Evolutionary conservation across 2,329 filamentous ascomycete species (phyloP), one percentile per base, ranked within the genome.

Genomic region (Sclerotinia glacialis): DNA sequence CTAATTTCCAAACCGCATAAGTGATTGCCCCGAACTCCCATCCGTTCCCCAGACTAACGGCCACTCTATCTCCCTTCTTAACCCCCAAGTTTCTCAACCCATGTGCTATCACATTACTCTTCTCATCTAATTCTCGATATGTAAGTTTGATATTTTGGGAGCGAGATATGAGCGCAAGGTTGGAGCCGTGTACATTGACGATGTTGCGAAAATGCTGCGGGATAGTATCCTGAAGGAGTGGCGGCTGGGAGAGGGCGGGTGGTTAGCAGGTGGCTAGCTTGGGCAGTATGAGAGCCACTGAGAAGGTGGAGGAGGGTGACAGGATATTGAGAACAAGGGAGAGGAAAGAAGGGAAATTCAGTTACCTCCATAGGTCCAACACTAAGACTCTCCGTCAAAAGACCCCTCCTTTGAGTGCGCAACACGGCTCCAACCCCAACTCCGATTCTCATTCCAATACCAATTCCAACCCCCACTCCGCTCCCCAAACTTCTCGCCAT

Each of bases 1-100:
- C 95, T 12, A 98, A 84, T 78, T 98, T 98, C 81, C 94, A 97
- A 65, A 95, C 78, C 0, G 93, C 93, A 78, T 98, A 98, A 7
- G 90, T 94, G 78, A 95, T 83, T 60, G 89, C 88, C 3, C 91
- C 92, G 76, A 92, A 94, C 77, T 97, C 93, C 72, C 89, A 81
- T 52, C 87, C 89, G 78, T 97, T 98, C 21, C 94, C 94, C 62
- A 97, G 80, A 68, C 89, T 94, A 34, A 97, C 87, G 18, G 91
- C 93, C 14, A 98, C 91, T 42, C 92, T 85, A 76, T 96, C 89
- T 6, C 92, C 93, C 74, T 93, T 96, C 68, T 80, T 82, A 1
- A 97, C 90, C 3, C 92, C 92, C 0, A 89, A 79, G 0, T 85
- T 85, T 31, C 83, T 79, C 21, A 97, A 80, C 0, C 91, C 90